A percentile compares a stretch with the other conserved stretches of the same genome.
phyloP scores from a whole-genome alignment of 108 stramenopile genomes.

The Fragilariopsis cylindrus region DNA sequence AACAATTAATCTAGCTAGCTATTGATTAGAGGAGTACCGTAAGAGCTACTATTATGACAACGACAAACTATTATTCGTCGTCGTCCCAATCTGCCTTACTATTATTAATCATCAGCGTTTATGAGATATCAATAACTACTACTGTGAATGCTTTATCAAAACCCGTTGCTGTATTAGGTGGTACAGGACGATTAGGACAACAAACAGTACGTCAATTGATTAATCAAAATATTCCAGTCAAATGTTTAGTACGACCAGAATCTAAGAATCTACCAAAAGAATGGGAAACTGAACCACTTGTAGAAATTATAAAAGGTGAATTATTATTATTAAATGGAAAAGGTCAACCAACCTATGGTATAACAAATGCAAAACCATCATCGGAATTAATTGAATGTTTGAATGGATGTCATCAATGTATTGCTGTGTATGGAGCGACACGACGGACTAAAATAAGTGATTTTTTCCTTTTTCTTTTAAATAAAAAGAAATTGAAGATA shows the following conservation, averaged over 20 bases:
- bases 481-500: conserved; percentile 37
- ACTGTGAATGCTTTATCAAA: neutral
- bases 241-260: conserved; percentile 39
- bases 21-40: no score
- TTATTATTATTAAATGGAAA: conserved; percentile 29
- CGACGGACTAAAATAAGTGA: conserved; percentile 23
- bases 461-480: neutral
- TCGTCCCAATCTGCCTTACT: no score
- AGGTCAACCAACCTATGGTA: conserved; percentile 41
- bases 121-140: neutral
- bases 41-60: no score
- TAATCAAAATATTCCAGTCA: conserved; percentile 21
- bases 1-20: no score
- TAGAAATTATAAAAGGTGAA: conserved; percentile 10
- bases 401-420: conserved; percentile 49
- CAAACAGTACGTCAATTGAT: conserved; percentile 31
- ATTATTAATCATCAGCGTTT: neutral
- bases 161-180: conserved; percentile 49
- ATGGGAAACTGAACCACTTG: conserved; percentile 3
- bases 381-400: conserved; percentile 40
- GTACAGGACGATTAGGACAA: conserved; percentile 51
- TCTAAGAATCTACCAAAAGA: conserved; percentile 18
- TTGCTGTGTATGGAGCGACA: conserved; percentile 48
- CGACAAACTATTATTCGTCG: no score
- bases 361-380: conserved; percentile 48